A percentile compares a stretch with the other conserved stretches of the same genome.
Evolutionary conservation across 2,329 filamentous ascomycete species (phyloP).

Genomic region (Emmonsiellopsis sp.): DNA sequence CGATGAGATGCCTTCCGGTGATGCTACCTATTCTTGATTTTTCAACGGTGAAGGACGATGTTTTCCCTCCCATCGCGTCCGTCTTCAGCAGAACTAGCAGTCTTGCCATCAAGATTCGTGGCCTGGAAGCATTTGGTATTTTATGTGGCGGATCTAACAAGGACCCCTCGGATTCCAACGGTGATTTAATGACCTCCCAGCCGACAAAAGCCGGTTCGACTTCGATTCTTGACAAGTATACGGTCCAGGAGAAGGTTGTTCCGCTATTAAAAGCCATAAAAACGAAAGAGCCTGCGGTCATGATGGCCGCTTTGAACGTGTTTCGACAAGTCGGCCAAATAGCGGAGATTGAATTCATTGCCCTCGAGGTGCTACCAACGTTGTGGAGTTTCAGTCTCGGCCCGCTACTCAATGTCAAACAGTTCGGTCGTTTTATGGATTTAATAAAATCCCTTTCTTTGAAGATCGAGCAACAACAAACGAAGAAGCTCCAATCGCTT

Average conservation of each 20-base stretch:
- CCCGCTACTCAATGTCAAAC: constrained; percentile 73
- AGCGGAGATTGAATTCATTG: constrained; percentile 83
- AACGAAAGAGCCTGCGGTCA: constrained; percentile 94
- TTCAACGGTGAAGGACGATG: constrained; percentile 90
- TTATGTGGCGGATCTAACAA: constrained; percentile 69
- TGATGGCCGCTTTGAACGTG: constrained; percentile 84
- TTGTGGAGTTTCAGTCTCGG: constrained; percentile 89
- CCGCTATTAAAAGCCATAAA: constrained; percentile 87
- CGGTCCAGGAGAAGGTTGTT: constrained; percentile 94
- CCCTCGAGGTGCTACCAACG: constrained; percentile 79
- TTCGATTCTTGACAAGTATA: constrained; percentile 89
- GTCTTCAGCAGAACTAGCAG: constrained; percentile 93
- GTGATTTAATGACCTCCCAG: constrained; percentile 53
- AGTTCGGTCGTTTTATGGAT: constrained; percentile 84
- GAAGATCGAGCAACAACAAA: constrained; percentile 81
- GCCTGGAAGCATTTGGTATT: constrained; percentile 79
- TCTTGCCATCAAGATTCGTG: constrained; percentile 86
- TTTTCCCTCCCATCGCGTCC: constrained; percentile 82
- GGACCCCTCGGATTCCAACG: constrained; percentile 38
- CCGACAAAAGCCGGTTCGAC: constrained; percentile 46
- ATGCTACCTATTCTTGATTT: constrained; percentile 89
- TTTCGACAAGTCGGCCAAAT: constrained; percentile 72
- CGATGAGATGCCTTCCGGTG: constrained; percentile 65
- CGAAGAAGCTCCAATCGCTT: constrained; percentile 77
- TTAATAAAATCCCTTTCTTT: constrained; percentile 72